Evolutionary conservation across 768 basidiomycete species (phyloP), one percentile per base, ranked within the genome.

Genomic region (Butyriboletus loyo): DNA sequence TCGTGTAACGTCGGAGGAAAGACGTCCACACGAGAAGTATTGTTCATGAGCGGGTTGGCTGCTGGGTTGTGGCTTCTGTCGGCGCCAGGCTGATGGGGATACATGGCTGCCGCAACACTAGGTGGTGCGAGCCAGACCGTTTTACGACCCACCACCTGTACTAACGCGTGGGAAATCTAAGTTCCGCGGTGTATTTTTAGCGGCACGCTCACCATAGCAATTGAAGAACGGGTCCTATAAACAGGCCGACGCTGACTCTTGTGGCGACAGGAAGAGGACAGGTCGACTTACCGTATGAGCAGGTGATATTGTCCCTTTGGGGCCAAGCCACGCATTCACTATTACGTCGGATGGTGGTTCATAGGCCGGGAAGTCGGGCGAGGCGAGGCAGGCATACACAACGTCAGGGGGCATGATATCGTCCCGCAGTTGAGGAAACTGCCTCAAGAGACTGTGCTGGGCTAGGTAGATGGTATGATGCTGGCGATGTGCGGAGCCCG

Each of bases 51-150:
- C 7, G 80, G 76, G 53, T 75, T 75, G 42, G 69, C 63, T 0
- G 73, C 74, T 1, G 75, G 71, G 55, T 77, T 73, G 44, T 70
- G 70, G 14, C 55, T 27, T 32, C 55, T 55, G 49, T 64, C 58
- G 10, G 49, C 39, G 32, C 35, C 51, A 21, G 54, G 53, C 4
- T 70, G 62, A 57, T 72, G 80, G 2, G 84, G 75, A 62, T 85
- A 80, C 89, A 98, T 87, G 41, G 66, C 75, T 2, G 73, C 28
- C 19, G 77, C 72, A 28, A 73, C 63, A 3, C 68, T 60, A 8
- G 93, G 89, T 6, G 92, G 88, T 1, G 94, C 92, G 47, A 98
- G 74, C 93, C 96, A 98, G 22, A 98, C 81, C 7, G 85, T 89
- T 73, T 98, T 98, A 27, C 75, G 71, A 25, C 97, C 96, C 14